phyloP scores from a whole-genome alignment of 176 grass and related monocot species.

The Aegilops speltoides region DNA sequence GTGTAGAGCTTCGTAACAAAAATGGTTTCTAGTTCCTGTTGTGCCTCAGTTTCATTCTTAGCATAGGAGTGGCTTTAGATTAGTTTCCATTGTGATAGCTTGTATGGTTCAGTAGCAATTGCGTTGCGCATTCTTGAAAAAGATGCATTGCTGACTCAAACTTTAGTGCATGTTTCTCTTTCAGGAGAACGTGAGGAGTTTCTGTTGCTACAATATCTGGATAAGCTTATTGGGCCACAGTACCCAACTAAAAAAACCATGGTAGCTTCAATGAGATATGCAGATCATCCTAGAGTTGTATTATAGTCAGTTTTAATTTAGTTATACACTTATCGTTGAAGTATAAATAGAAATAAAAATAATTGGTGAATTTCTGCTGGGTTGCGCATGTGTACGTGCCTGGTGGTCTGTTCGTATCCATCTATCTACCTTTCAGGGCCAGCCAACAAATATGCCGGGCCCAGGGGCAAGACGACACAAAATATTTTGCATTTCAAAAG shows the following conservation, averaged over 20 bases:
- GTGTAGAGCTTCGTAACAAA: not conserved
- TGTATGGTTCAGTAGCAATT: not conserved
- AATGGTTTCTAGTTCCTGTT: not conserved
- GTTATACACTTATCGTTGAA: not conserved
- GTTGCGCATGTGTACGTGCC: not conserved
- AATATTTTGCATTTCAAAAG: not conserved
- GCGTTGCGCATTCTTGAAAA: not conserved
- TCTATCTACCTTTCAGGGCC: not conserved
- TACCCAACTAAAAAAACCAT: not conserved
- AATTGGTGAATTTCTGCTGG: not conserved
- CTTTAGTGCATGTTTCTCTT: not conserved
- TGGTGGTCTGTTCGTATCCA: not conserved
- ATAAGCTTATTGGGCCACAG: not conserved
- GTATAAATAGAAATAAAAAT: not conserved
- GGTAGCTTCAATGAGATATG: not conserved
- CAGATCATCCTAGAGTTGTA: not conserved
- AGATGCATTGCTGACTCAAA: not conserved
- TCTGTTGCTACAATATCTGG: not conserved
- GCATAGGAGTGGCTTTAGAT: not conserved
- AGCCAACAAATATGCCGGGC: not conserved
- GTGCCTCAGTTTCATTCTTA: not conserved
- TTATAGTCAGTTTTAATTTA: not conserved
- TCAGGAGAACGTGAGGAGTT: not conserved
- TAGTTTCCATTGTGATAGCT: not conserved
- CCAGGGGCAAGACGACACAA: not conserved